A percentile compares a stretch with the other conserved stretches of the same genome.
Conservation (phyloP, 2,329 filamentous ascomycete genomes). For the Pseudonectria buxi region DNA sequence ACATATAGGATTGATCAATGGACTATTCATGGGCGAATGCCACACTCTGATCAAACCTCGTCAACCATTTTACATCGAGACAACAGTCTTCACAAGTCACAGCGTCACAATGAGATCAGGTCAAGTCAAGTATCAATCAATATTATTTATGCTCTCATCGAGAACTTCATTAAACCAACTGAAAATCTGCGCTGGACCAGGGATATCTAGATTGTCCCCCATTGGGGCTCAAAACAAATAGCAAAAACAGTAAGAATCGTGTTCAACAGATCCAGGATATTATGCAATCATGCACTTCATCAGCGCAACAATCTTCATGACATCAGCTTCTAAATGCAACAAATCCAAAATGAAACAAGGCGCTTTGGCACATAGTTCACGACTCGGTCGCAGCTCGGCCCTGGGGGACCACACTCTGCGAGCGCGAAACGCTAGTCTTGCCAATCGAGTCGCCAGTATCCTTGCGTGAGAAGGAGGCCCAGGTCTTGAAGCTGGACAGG, state of each 20-base stretch:
- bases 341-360: conserved; percentile 9
- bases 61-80: too few relatives aligned
- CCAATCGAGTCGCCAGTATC: conserved; percentile 32
- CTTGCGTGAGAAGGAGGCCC: conserved; percentile 36
- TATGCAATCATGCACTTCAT: not conserved
- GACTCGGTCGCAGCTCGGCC: conserved; percentile 19
- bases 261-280: not conserved
- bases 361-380: not conserved
- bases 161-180: too few relatives aligned
- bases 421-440: conserved; percentile 19
- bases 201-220: too few relatives aligned
- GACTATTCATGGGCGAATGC: too few relatives aligned
- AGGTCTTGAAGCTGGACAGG: conserved; percentile 45
- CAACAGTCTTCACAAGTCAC: too few relatives aligned
- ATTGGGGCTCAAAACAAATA: too few relatives aligned
- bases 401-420: conserved; percentile 19
- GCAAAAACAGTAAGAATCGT: not conserved
- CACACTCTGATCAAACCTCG: too few relatives aligned
- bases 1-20: too few relatives aligned
- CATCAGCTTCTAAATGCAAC: not conserved
- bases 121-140: too few relatives aligned
- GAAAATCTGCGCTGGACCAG: too few relatives aligned
- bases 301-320: not conserved
- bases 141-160: too few relatives aligned
- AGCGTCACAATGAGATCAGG: too few relatives aligned